These are phyloP conservation scores for Phyllosticta citriasiana DNA, from an alignment of 2,329 filamentous ascomycete species.

Conservation along the genomic window DNA sequence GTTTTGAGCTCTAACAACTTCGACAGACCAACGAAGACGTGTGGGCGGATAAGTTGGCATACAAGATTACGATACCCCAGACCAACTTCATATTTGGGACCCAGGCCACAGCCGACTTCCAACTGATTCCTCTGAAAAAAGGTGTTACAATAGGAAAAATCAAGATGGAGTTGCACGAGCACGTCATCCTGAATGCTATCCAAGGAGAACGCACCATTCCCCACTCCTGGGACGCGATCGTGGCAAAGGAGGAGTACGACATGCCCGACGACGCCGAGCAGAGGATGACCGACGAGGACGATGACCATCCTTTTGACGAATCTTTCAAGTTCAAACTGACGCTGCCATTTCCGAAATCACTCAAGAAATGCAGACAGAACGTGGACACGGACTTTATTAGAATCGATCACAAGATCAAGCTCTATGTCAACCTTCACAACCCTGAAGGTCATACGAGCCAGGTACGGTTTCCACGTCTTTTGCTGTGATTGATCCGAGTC, in stretches of 20 bases:
- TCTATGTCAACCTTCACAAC: slow-evolving; percentile 85
- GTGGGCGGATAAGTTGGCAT: slow-evolving; percentile 96
- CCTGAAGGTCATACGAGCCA: slow-evolving; percentile 92
- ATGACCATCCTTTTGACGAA: slow-evolving; percentile 38
- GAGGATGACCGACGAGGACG: slow-evolving; percentile 16
- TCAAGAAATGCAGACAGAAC: slow-evolving; percentile 80
- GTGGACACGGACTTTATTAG: slow-evolving; percentile 84
- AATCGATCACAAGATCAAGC: slow-evolving; percentile 82
- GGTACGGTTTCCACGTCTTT: slow-evolving; percentile 36
- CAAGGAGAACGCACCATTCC: slow-evolving; percentile 22
- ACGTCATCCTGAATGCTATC: slow-evolving; percentile 34
- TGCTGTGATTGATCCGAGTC: not conserved
- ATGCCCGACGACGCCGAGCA: slow-evolving; percentile 24
- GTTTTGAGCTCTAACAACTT: not conserved
- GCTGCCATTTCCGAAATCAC: slow-evolving; percentile 64
- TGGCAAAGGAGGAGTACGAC: slow-evolving; percentile 23
- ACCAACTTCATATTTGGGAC: slow-evolving; percentile 93
- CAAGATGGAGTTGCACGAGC: slow-evolving; percentile 68
- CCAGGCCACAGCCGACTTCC: slow-evolving; percentile 72
- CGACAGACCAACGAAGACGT: slow-evolving; percentile 74
- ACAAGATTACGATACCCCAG: slow-evolving; percentile 84
- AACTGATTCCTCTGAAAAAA: slow-evolving; percentile 80
- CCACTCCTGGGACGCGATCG: slow-evolving; percentile 17
- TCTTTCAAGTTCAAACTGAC: slow-evolving; percentile 50
- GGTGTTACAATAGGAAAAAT: slow-evolving; percentile 79